Conservation (phyloP, 2,329 filamentous ascomycete species). For the Chalaropsis thielavioides region DNA sequence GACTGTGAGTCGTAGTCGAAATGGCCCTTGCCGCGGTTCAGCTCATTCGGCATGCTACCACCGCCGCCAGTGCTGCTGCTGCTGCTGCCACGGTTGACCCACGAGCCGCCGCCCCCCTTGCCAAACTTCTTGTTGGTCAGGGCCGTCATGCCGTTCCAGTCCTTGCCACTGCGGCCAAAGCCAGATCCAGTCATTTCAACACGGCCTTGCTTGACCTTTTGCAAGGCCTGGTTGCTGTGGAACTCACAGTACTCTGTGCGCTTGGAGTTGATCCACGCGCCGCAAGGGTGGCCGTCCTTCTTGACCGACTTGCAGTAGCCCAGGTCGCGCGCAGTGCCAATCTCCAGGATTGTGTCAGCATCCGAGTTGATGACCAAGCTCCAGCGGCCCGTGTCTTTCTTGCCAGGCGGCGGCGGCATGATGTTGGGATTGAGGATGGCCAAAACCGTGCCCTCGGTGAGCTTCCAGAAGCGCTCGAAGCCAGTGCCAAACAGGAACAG, state of each 20-base stretch:
- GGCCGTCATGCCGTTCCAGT: slow-evolving; percentile 23
- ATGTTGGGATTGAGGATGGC: slow-evolving; percentile 85
- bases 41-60: neutral
- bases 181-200: slow-evolving; percentile 68
- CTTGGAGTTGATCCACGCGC: slow-evolving; percentile 71
- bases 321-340: slow-evolving; percentile 71
- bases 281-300: slow-evolving; percentile 70
- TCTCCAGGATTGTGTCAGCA: slow-evolving; percentile 77
- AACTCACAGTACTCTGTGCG: slow-evolving; percentile 88
- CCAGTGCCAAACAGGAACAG: slow-evolving; percentile 84
- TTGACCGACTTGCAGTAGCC: slow-evolving; percentile 76
- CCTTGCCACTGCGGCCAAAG: slow-evolving; percentile 25
- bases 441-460: slow-evolving; percentile 79
- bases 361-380: slow-evolving; percentile 73
- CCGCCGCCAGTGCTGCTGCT: too few relatives aligned
- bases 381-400: slow-evolving; percentile 68
- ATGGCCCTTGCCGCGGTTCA: slow-evolving; percentile 22
- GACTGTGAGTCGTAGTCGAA: slow-evolving; percentile 46
- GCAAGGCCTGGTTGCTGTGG: slow-evolving; percentile 69
- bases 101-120: slow-evolving; percentile 26
- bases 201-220: slow-evolving; percentile 43
- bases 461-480: slow-evolving; percentile 85
- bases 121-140: slow-evolving; percentile 29
- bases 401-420: slow-evolving; percentile 68
- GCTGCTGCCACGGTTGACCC: neutral